Evolutionary conservation across 2,329 filamentous ascomycete species (phyloP).

Genomic region (Pyrenophora seminiperda): DNA sequence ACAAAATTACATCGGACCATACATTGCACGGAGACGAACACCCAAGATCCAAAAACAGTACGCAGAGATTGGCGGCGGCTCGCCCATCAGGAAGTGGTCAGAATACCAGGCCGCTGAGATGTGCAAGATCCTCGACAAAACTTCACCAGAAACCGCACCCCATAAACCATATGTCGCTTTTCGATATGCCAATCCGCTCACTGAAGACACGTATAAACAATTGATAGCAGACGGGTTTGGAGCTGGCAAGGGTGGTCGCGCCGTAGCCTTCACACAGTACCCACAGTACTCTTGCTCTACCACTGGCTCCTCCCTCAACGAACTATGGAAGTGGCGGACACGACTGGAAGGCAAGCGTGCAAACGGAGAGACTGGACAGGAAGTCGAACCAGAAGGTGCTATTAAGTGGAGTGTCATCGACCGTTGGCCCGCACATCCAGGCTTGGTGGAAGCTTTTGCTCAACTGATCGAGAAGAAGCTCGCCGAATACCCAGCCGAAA

Average conservation of each 20-base stretch:
- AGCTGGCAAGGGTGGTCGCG: constrained; percentile 83
- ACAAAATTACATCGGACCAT: constrained; percentile 85
- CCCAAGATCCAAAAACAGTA: constrained; percentile 98
- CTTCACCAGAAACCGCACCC: constrained; percentile 89
- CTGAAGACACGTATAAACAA: constrained; percentile 87
- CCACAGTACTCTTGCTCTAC: constrained; percentile 98
- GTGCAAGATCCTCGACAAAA: constrained; percentile 94
- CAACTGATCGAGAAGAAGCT: constrained; percentile 88
- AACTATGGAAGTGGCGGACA: constrained; percentile 96
- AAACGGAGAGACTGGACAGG: constrained; percentile 45
- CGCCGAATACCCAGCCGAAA: constrained; percentile 79
- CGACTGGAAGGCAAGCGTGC: constrained; percentile 78
- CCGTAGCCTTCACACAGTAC: constrained; percentile 97
- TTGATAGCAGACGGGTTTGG: constrained; percentile 90
- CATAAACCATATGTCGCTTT: constrained; percentile 98
- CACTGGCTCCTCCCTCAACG: constrained; percentile 93
- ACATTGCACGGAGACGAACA: constrained; percentile 84
- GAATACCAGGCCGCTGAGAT: constrained; percentile 93
- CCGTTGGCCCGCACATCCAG: constrained; percentile 90
- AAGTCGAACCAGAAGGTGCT: constrained; percentile 63
- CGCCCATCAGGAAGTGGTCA: constrained; percentile 96
- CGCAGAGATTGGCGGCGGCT: constrained; percentile 92
- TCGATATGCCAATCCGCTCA: constrained; percentile 90
- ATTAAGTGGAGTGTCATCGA: constrained; percentile 99
- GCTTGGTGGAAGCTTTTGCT: constrained; percentile 89